phyloP scores from a whole-genome alignment of 306 rosid species.

The Prunus salicina region DNA sequence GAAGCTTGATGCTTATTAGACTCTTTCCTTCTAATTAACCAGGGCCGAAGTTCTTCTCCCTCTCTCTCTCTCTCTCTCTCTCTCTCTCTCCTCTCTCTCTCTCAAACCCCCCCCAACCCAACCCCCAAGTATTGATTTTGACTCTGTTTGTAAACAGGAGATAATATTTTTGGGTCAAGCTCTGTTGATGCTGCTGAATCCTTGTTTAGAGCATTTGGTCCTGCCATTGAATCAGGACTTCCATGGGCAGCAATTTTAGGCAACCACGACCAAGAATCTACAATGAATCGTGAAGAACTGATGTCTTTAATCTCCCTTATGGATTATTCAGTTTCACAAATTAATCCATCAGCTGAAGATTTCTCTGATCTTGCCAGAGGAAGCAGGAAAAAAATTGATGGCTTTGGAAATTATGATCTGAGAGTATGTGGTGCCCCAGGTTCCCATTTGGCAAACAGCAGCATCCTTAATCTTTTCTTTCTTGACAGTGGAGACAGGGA shows the following conservation, averaged over 20 bases:
- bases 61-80: too few relatives aligned
- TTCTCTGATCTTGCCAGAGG: constrained; percentile 25
- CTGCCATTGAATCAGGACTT: constrained; percentile 73
- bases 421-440: constrained; percentile 76
- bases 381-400: constrained; percentile 46
- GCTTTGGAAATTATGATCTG: constrained; percentile 81
- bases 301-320: constrained; percentile 80
- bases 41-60: neutral
- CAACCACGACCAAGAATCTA: constrained; percentile 95
- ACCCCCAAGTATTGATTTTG: constrained; percentile 14
- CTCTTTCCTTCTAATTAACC: neutral
- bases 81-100: too few relatives aligned
- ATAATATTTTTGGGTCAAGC: constrained; percentile 83
- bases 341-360: constrained; percentile 46
- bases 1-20: neutral
- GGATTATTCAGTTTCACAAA: constrained; percentile 81
- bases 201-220: constrained; percentile 68
- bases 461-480: constrained; percentile 75
- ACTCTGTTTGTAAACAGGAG: constrained; percentile 53
- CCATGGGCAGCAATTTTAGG: constrained; percentile 98
- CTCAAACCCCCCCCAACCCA: too few relatives aligned
- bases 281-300: constrained; percentile 72
- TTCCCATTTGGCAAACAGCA: constrained; percentile 68
- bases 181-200: constrained; percentile 85
- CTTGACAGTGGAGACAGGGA: constrained; percentile 88